Evolutionary conservation across 2,329 filamentous ascomycete genomes (phyloP).

Genomic region (Alternaria atra): DNA sequence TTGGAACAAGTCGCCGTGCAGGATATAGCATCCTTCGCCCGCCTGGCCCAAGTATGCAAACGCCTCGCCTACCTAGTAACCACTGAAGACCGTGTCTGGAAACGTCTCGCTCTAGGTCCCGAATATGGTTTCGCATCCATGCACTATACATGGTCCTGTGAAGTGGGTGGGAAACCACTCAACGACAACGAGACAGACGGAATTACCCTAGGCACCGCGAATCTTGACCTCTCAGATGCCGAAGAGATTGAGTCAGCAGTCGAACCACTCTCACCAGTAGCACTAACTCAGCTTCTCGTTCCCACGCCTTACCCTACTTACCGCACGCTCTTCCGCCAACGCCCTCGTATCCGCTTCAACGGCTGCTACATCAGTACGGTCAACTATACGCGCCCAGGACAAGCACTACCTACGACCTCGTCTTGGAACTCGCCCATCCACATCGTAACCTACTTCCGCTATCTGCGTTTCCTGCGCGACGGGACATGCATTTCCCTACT

Average conservation of each 20-base stretch:
- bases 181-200: conserved; percentile 47
- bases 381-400: conserved; percentile 89
- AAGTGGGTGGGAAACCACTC: conserved; percentile 61
- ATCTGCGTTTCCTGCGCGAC: conserved; percentile 93
- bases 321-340: conserved; percentile 77
- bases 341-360: conserved; percentile 90
- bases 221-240: conserved; percentile 19
- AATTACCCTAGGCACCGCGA: conserved; percentile 36
- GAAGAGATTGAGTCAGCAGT: conserved; percentile 23
- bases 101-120: conserved; percentile 71
- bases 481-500: conserved; percentile 83
- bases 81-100: conserved; percentile 89
- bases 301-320: conserved; percentile 52
- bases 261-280: conserved; percentile 11
- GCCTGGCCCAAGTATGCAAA: conserved; percentile 84
- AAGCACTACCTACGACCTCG: conserved; percentile 72
- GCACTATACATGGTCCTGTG: conserved; percentile 79
- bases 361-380: conserved; percentile 97
- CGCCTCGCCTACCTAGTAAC: conserved; percentile 83
- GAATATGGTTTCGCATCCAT: conserved; percentile 84
- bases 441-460: conserved; percentile 98
- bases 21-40: conserved; percentile 80
- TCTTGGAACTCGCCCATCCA: conserved; percentile 85
- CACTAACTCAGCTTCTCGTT: conserved; percentile 47
- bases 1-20: conserved; percentile 73